Evolutionary conservation across 2,329 filamentous ascomycete species (phyloP).

Genomic region (Botrytis sinoallii): DNA sequence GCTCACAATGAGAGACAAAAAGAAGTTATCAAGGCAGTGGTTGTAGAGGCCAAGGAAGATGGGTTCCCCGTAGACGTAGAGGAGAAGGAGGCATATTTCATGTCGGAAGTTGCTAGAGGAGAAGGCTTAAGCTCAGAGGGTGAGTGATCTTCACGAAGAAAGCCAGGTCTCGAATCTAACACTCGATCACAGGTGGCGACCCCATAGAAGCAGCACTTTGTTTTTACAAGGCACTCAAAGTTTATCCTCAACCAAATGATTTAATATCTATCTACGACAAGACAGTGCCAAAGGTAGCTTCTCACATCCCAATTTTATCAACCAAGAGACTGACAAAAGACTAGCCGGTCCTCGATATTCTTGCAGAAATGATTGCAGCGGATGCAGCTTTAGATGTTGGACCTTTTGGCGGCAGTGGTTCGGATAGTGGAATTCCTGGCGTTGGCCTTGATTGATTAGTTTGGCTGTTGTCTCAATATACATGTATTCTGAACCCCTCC

Average conservation of each 20-base stretch:
- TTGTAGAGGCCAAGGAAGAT: slow-evolving; percentile 81
- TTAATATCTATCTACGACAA: slow-evolving; percentile 97
- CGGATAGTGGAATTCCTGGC: slow-evolving; percentile 34
- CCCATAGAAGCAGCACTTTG: slow-evolving; percentile 81
- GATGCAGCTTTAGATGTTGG: slow-evolving; percentile 71
- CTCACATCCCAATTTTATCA: slow-evolving; percentile 28
- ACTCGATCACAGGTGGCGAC: slow-evolving; percentile 53
- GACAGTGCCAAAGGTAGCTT: slow-evolving; percentile 83
- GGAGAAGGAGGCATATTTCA: slow-evolving; percentile 94
- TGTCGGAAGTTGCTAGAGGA: slow-evolving; percentile 87
- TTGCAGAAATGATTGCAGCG: slow-evolving; percentile 96
- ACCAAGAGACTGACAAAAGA: slow-evolving; percentile 27
- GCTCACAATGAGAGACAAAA: slow-evolving; percentile 64
- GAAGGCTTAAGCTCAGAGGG: slow-evolving; percentile 81
- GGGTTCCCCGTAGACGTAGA: slow-evolving; percentile 89
- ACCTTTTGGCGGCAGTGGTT: slow-evolving; percentile 32
- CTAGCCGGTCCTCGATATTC: slow-evolving; percentile 86
- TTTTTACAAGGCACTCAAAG: slow-evolving; percentile 98
- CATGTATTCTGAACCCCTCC: slow-evolving; percentile 15
- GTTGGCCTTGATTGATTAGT: slow-evolving; percentile 39
- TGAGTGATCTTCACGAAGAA: slow-evolving; percentile 44
- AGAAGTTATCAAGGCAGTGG: slow-evolving; percentile 68
- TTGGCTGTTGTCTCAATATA: slow-evolving; percentile 18
- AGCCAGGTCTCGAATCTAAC: background rate
- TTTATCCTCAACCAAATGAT: slow-evolving; percentile 90